Evolutionary conservation across 1,284 basidiomycete genomes (phyloP).

Genomic region (Cryptococcus deneoformans): DNA sequence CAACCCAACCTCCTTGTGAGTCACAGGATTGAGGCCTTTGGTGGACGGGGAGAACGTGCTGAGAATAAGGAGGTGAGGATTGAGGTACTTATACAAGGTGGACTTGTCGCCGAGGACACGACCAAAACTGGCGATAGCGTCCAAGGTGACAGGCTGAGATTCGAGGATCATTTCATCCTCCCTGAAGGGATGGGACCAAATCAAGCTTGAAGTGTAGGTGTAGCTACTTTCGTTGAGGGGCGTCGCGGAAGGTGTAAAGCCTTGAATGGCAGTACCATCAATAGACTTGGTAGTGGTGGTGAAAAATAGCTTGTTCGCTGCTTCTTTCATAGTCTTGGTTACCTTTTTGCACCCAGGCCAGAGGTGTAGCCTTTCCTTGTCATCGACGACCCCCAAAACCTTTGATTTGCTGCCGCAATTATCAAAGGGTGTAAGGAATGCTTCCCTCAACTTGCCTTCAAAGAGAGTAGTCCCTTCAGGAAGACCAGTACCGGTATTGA

Average conservation of each 20-base stretch:
- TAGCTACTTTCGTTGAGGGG: not conserved
- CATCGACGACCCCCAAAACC: constrained; percentile 41
- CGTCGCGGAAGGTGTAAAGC: constrained; percentile 12
- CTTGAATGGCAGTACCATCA: constrained; percentile 20
- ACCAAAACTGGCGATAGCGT: constrained; percentile 70
- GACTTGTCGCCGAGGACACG: constrained; percentile 81
- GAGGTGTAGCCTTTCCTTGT: constrained; percentile 32
- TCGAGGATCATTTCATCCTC: constrained; percentile 55
- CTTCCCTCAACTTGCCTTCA: constrained; percentile 23
- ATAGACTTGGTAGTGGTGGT: constrained; percentile 14
- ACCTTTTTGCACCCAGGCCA: constrained; percentile 48
- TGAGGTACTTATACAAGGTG: constrained; percentile 93
- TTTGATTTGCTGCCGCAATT: constrained; percentile 42
- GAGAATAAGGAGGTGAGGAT: constrained; percentile 71
- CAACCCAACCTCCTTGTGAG: not conserved
- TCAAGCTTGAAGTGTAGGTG: constrained; percentile 1
- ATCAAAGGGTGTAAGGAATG: constrained; percentile 41
- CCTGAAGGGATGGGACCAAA: constrained; percentile 63
- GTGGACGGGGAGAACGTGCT: constrained; percentile 55
- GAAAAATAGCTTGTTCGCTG: constrained; percentile 28
- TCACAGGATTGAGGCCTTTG: not conserved
- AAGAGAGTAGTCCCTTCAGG: constrained; percentile 36
- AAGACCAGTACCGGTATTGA: constrained; percentile 18
- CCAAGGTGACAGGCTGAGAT: constrained; percentile 33
- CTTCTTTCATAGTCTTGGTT: constrained; percentile 16